Percentiles rank a stretch among this genome's conserved stretches.
phyloP scores from a whole-genome alignment of 495 filamentous ascomycete genomes.

The Elasticomyces elasticus region DNA sequence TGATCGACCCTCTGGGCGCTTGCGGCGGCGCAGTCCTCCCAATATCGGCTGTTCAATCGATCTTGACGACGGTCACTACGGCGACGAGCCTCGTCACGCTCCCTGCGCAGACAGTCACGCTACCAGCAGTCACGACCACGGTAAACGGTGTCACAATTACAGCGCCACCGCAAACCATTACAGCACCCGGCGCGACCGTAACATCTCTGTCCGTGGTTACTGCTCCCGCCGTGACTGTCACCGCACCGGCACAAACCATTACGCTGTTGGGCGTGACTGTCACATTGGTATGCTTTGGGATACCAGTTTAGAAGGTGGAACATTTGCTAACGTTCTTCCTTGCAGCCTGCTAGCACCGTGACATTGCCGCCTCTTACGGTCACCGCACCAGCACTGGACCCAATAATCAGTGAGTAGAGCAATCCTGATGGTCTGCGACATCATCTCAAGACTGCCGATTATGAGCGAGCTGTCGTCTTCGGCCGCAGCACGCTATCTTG shows the following conservation, averaged over 20 bases:
- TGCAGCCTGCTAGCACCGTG: not conserved
- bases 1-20: not conserved
- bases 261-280: no score
- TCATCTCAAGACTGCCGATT: no score
- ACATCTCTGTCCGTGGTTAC: not conserved
- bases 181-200: not conserved
- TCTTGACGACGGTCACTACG: no score
- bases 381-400: not conserved
- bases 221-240: not conserved
- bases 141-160: not conserved
- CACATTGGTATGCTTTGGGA: no score
- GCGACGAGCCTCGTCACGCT: not conserved
- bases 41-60: no score
- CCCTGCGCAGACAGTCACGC: not conserved
- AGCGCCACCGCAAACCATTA: not conserved
- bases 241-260: not conserved
- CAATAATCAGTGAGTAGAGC: no score
- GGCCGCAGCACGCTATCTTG: no score
- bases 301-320: no score
- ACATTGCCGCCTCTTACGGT: no score
- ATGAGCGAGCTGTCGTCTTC: no score
- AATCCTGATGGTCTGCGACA: no score
- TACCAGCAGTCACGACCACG: not conserved
- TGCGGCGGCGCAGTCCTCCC: not conserved
- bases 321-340: no score